Evolutionary conservation across 352 stramenopile species (phyloP), one percentile per base, ranked within the genome.

Genomic region (Pythium diclinum): DNA sequence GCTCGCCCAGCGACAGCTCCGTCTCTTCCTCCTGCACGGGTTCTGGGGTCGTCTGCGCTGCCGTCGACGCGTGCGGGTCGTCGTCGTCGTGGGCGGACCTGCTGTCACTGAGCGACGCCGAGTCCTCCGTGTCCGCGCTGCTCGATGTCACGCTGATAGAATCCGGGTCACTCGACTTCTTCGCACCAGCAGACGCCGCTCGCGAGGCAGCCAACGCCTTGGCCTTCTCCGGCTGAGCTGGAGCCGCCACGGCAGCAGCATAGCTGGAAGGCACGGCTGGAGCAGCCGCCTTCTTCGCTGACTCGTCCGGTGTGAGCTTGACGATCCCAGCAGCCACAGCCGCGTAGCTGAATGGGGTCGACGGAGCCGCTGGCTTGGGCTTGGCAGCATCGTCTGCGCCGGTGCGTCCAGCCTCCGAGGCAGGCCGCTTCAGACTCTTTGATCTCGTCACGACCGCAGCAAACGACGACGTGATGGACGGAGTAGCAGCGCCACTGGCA

Each of bases 41-140:
- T 16, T 34, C 21, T 8, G 34, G 38, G 7, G 34, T 30, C 2
- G 40, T 6, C 11, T 55, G 38, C 25, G 30, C 34, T 53, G 54
- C 23, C 34, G 40, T 28, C n/a, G 48, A 51, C n/a, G 49, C 9
- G 38, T 44, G 9, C 4, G 23, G 52, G 13, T 64, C 66, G 0
- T 42, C 36, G 23, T 68, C 66, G 16, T 68, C 66, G 40, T 72
- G 66, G 36, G 66, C 66, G 3, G 66, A 72, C 2, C 60, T 21
- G 25, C 56, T 64, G 25, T 57, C 59, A 32, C 63, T 69, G 48
- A 48, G 56, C 6, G 46, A 48, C 17, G 71, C 82, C 19, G 75
- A 91, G 59, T 95, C 84, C 63, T 95, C 86, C 1, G 84, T 93
- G 62, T 95, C 86, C 0, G 86, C 86, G 8, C 63, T 88, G 69